phyloP scores from a whole-genome alignment of 2,329 filamentous ascomycete genomes.

The Alternaria arborescens region DNA sequence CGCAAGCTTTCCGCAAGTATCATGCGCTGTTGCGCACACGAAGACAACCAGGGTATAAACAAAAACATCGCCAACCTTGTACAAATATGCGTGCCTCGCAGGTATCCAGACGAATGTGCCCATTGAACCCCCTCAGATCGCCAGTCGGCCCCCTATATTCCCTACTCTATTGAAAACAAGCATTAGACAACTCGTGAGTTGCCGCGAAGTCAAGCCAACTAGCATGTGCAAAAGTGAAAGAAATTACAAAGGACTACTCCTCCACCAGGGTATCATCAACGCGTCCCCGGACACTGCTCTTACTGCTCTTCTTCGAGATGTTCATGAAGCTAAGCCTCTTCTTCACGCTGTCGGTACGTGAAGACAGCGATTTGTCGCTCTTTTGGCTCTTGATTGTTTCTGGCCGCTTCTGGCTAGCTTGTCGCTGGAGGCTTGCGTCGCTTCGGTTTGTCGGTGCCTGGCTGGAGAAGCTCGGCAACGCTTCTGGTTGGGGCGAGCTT shows the following conservation, averaged over 20 bases:
- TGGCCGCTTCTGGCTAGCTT: slow-evolving; percentile 29
- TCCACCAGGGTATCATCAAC: slow-evolving; percentile 44
- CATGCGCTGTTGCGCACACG: slow-evolving; percentile 8
- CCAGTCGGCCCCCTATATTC: slow-evolving; percentile 5
- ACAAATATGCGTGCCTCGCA: slow-evolving; percentile 11
- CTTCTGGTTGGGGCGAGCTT: slow-evolving; percentile 40
- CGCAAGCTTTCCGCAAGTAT: slow-evolving; percentile 4
- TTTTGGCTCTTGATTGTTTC: slow-evolving; percentile 51
- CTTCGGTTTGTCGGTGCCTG: slow-evolving; percentile 26
- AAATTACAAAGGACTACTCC: slow-evolving; percentile 32
- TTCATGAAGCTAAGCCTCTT: slow-evolving; percentile 82
- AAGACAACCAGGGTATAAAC: slow-evolving; percentile 24
- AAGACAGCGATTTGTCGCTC: slow-evolving; percentile 54
- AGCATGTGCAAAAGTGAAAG: slow-evolving; percentile 5
- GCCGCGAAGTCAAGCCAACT: slow-evolving; percentile 8
- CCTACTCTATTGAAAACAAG: slow-evolving; percentile 14
- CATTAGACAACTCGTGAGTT: slow-evolving; percentile 23
- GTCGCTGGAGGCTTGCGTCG: slow-evolving; percentile 28
- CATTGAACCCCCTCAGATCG: slow-evolving; percentile 5
- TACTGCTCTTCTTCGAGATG: slow-evolving; percentile 74
- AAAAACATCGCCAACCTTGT: slow-evolving; percentile 13
- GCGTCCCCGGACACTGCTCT: slow-evolving; percentile 55
- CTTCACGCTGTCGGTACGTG: slow-evolving; percentile 66
- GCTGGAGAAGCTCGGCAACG: slow-evolving; percentile 35
- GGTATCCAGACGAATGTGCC: slow-evolving; percentile 10